Evolutionary conservation across 2,329 filamentous ascomycete species (phyloP).

Genomic region (Furcasterigmium furcatum): DNA sequence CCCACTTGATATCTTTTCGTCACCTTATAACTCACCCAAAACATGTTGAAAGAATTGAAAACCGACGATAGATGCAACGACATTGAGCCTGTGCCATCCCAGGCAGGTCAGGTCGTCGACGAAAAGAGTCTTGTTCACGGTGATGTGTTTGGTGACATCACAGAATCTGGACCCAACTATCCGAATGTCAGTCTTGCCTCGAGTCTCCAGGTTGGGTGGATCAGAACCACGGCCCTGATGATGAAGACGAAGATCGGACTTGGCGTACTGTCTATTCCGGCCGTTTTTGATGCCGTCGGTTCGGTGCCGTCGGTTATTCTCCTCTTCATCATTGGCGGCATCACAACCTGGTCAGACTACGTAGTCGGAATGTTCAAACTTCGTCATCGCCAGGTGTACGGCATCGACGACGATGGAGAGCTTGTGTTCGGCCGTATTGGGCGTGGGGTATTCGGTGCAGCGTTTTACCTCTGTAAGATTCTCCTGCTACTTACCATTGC

Average conservation of each 20-base stretch:
- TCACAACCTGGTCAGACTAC: constrained; percentile 46
- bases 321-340: constrained; percentile 31
- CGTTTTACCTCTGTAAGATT: too few species aligned
- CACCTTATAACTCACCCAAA: too few species aligned
- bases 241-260: constrained; percentile 42
- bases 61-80: too few species aligned
- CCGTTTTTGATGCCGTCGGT: constrained; percentile 39
- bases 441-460: too few species aligned
- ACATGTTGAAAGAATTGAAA: too few species aligned
- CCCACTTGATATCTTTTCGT: too few species aligned
- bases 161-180: constrained; percentile 23
- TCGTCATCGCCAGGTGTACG: constrained; percentile 45
- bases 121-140: too few species aligned
- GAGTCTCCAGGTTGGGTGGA: constrained; percentile 32
- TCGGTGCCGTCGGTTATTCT: constrained; percentile 44
- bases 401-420: constrained; percentile 46
- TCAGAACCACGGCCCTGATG: constrained; percentile 38
- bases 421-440: constrained; percentile 44
- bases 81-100: too few species aligned
- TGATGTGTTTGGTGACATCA: constrained; percentile 26
- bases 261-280: constrained; percentile 45
- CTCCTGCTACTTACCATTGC: too few species aligned
- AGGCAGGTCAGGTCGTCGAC: too few species aligned
- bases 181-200: constrained; percentile 17
- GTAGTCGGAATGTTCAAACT: constrained; percentile 47